A percentile compares a stretch with the other conserved stretches of the same genome.
These are phyloP conservation scores for Penicillium nucicola DNA, from an alignment of 495 filamentous ascomycete species.

Conservation along the genomic window DNA sequence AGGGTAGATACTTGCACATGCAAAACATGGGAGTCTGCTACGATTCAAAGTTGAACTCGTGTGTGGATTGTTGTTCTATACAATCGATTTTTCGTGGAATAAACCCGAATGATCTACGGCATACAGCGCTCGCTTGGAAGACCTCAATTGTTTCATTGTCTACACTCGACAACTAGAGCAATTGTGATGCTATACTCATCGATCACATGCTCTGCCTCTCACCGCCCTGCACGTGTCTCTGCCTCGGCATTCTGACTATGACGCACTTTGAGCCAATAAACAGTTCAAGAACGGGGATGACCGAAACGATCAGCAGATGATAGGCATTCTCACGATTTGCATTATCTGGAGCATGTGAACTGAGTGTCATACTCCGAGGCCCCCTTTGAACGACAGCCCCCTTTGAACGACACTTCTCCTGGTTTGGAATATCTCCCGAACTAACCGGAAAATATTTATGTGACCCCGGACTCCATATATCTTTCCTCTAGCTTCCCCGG, in stretches of 20 bases:
- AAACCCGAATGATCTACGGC: too few species aligned
- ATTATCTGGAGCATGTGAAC: conserved; percentile 4
- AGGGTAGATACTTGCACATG: too few species aligned
- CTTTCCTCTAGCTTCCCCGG: conserved; percentile 23
- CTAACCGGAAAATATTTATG: conserved; percentile 5
- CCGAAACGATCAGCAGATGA: conserved; percentile 20
- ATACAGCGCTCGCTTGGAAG: too few species aligned
- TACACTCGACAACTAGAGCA: too few species aligned
- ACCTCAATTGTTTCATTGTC: not conserved
- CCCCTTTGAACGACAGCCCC: conserved; percentile 10
- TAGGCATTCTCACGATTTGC: conserved; percentile 4
- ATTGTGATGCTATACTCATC: not conserved
- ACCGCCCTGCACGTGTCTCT: not conserved
- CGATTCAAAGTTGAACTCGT: too few species aligned
- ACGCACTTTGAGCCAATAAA: conserved; percentile 25
- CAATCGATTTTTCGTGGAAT: too few species aligned
- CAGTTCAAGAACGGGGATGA: conserved; percentile 14
- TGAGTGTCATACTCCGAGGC: conserved; percentile 16
- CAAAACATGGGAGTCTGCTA: too few species aligned
- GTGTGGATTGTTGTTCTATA: too few species aligned
- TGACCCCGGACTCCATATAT: conserved; percentile 20
- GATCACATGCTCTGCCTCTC: conserved; percentile 1
- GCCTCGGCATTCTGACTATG: conserved; percentile 36
- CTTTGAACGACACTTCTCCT: conserved; percentile 2
- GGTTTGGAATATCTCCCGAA: conserved; percentile 8